Evolutionary conservation across 176 grass and related monocot species (phyloP).

Genomic region (Rhipidocladum racemiflorum): DNA sequence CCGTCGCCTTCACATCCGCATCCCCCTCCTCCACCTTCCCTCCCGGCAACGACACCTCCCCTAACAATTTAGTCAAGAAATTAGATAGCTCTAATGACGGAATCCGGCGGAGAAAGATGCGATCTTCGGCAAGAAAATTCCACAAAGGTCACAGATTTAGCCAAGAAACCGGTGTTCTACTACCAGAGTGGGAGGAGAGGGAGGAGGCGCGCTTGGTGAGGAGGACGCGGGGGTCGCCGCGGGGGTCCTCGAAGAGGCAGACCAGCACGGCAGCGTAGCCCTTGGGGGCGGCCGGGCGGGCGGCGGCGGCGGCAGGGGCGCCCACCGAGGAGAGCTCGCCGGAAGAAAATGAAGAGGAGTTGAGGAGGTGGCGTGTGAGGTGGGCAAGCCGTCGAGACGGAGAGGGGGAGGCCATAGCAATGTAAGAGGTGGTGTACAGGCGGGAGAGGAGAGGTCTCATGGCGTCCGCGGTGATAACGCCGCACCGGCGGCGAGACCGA

Average conservation of each 20-base stretch:
- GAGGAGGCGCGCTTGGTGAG: no score
- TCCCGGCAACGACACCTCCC: slow-evolving; percentile 88
- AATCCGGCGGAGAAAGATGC: not conserved
- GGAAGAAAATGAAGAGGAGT: slow-evolving; percentile 11
- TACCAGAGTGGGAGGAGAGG: slow-evolving; percentile 5
- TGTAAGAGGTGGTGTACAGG: slow-evolving; percentile 21
- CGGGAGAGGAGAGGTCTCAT: slow-evolving; percentile 38
- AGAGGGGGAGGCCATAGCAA: slow-evolving; percentile 32
- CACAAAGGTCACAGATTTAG: not conserved
- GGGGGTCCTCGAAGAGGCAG: no score
- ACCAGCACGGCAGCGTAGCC: slow-evolving; percentile 5
- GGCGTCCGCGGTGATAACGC: slow-evolving; percentile 22
- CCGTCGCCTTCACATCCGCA: slow-evolving; percentile 69
- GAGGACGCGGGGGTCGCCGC: no score
- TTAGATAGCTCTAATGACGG: not conserved
- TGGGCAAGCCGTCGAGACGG: slow-evolving; percentile 33
- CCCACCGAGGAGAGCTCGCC: slow-evolving; percentile 45
- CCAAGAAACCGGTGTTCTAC: slow-evolving; percentile 10
- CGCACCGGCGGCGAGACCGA: not conserved
- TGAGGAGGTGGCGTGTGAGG: slow-evolving; percentile 38
- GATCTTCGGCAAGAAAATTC: not conserved
- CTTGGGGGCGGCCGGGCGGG: slow-evolving; percentile 12
- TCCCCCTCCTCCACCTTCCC: slow-evolving; percentile 89
- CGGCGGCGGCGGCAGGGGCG: slow-evolving; percentile 32
- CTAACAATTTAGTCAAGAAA: slow-evolving; percentile 40